phyloP scores from a whole-genome alignment of 148 eudicot species.

The Silene latifolia region DNA sequence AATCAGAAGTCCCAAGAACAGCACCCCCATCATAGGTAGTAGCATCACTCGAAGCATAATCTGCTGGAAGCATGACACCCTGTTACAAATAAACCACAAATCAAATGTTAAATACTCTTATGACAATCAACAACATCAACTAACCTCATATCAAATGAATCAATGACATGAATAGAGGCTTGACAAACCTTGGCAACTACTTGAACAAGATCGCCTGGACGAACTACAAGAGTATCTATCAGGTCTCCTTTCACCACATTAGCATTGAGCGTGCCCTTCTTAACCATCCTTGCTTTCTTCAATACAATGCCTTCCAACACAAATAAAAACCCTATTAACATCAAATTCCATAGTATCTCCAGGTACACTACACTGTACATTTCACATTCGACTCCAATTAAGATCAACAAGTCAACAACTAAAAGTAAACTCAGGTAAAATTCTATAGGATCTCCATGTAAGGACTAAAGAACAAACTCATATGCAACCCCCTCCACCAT shows the following conservation, averaged over 20 bases:
- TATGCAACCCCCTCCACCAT: not conserved
- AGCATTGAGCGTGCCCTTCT: slow-evolving; percentile 53
- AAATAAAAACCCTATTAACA: slow-evolving; percentile 18
- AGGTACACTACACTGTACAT: not conserved
- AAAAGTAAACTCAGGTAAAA: slow-evolving; percentile 4
- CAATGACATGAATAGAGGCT: not conserved
- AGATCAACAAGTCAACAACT: slow-evolving; percentile 11
- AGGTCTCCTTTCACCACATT: slow-evolving; percentile 51
- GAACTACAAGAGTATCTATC: slow-evolving; percentile 68
- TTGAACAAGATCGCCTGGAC: slow-evolving; percentile 83
- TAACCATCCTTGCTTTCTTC: slow-evolving; percentile 75
- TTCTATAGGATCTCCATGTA: not conserved
- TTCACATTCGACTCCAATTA: not conserved
- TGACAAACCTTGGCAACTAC: slow-evolving; percentile 71
- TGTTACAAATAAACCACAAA: slow-evolving; percentile 26
- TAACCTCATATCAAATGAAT: not conserved
- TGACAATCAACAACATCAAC: not conserved
- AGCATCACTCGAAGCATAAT: slow-evolving; percentile 29
- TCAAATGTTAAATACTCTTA: not conserved
- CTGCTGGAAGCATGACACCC: slow-evolving; percentile 52
- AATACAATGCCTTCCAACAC: slow-evolving; percentile 57
- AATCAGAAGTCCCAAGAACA: slow-evolving; percentile 22
- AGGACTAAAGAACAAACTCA: not conserved
- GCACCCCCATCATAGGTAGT: slow-evolving; percentile 35
- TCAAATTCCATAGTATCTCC: not conserved